Evolutionary conservation across 2,329 filamentous ascomycete species (phyloP).

Genomic region (Aspergillus pseudotamarii): DNA sequence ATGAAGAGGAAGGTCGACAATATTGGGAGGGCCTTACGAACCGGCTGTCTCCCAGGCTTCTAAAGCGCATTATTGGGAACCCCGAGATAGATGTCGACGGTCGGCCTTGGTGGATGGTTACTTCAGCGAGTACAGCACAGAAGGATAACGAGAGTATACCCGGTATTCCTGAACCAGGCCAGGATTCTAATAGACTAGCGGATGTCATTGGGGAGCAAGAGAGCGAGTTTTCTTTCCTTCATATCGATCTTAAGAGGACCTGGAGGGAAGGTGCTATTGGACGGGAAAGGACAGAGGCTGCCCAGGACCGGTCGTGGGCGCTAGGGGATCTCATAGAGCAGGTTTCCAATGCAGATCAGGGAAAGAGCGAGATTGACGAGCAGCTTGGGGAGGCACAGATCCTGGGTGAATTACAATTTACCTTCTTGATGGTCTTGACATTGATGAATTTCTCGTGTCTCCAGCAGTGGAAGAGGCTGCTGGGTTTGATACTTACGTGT

Average conservation of each 20-base stretch:
- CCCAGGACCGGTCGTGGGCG: constrained; percentile 65
- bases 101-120: constrained; percentile 57
- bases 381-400: constrained; percentile 40
- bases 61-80: constrained; percentile 55
- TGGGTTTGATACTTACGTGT: constrained; percentile 61
- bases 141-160: constrained; percentile 63
- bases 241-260: constrained; percentile 63
- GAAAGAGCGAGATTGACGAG: constrained; percentile 30
- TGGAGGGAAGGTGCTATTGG: constrained; percentile 65
- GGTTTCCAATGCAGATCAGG: constrained; percentile 16
- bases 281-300: constrained; percentile 63
- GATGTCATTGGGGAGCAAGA: constrained; percentile 40
- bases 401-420: constrained; percentile 64
- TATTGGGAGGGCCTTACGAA: constrained; percentile 60
- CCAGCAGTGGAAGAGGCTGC: constrained; percentile 66
- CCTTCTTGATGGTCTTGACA: constrained; percentile 64
- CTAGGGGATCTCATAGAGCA: constrained; percentile 55
- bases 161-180: constrained; percentile 47
- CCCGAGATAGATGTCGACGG: constrained; percentile 39
- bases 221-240: constrained; percentile 57
- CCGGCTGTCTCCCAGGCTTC: constrained; percentile 50
- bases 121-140: constrained; percentile 59
- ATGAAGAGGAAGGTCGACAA: constrained; percentile 45
- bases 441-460: constrained; percentile 68
- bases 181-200: constrained; percentile 18